Evolutionary conservation across 768 basidiomycete genomes (phyloP), one percentile per base, ranked within the genome.

Genomic region (Agaricus bisporus): DNA sequence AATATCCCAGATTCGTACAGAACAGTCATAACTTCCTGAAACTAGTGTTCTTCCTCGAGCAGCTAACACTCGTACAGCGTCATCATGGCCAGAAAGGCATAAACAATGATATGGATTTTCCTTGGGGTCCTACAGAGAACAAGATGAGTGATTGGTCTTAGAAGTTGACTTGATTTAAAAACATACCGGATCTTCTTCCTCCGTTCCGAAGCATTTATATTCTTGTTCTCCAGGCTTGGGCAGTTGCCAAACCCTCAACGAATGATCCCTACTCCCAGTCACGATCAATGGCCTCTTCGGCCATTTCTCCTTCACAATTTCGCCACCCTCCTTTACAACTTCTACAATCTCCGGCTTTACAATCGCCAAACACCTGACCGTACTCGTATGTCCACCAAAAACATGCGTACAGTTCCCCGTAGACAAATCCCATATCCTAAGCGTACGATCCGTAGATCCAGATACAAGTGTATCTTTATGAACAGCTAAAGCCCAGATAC

Each of bases 311-410:
- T 80, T 82, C 37, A 73, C 73, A 47, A 85, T 73, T 41, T 79
- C 68, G 5, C 85, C 82, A 12, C 73, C 69, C 51, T 87, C 85
- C 29, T 76, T 73, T 64, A 87, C 83, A 12, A 86, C 78, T 56
- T 89, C 85, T 8, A 94, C 76, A 77, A 81, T 79, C 63, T 94
- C 93, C 1, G 95, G 95, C 64, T 95, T 92, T 49, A 98, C 90
- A 58, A 99, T 95, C 38, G 95, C 89, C 7, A 99, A 76, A 70
- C 95, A 98, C 43, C 95, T 81, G 22, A 99, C 95, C 0, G 95
- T 99, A 63, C 89, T 92, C 25, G 92, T 97, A 69, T 99, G 95
- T 0, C 95, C 95, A 35, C 91, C 86, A 68, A 98, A 98, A 15
- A 92, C 83, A 68, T 98, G 95, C 3, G 88, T 92, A 65, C 93